Conservation (phyloP, 2,329 filamentous ascomycete genomes). For the Elsinoe perseae region DNA sequence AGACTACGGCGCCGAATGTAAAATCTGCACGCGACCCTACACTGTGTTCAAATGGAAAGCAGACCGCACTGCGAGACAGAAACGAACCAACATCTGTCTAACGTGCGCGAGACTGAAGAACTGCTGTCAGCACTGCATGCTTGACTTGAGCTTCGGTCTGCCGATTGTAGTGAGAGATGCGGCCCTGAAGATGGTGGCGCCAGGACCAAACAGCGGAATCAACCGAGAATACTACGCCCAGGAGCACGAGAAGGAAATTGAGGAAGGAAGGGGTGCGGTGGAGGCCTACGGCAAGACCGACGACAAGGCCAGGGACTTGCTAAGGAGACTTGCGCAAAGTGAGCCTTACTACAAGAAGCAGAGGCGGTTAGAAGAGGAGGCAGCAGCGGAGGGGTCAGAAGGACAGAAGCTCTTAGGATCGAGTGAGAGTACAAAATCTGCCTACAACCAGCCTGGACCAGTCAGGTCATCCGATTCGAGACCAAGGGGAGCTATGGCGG, state of each 20-base stretch:
- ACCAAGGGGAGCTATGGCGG: conserved; percentile 23
- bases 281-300: conserved; percentile 97
- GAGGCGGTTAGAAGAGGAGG: conserved; percentile 59
- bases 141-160: conserved; percentile 90
- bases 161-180: conserved; percentile 94
- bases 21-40: conserved; percentile 83
- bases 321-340: conserved; percentile 77
- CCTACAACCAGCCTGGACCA: conserved; percentile 52
- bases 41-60: conserved; percentile 94
- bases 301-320: conserved; percentile 84
- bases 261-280: conserved; percentile 70
- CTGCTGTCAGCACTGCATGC: conserved; percentile 98
- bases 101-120: conserved; percentile 97
- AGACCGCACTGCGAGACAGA: conserved; percentile 83
- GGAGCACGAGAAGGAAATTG: conserved; percentile 90
- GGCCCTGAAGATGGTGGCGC: conserved; percentile 93
- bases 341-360: conserved; percentile 95
- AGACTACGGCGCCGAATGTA: conserved; percentile 68
- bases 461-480: conserved; percentile 63
- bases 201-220: conserved; percentile 82
- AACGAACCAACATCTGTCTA: conserved; percentile 89
- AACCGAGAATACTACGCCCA: conserved; percentile 98
- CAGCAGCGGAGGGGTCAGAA: conserved; percentile 30
- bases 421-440: conserved; percentile 27
- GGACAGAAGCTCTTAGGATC: conserved; percentile 37